Evolutionary conservation across 768 basidiomycete species (phyloP).

Genomic region (Russula brevipes): DNA sequence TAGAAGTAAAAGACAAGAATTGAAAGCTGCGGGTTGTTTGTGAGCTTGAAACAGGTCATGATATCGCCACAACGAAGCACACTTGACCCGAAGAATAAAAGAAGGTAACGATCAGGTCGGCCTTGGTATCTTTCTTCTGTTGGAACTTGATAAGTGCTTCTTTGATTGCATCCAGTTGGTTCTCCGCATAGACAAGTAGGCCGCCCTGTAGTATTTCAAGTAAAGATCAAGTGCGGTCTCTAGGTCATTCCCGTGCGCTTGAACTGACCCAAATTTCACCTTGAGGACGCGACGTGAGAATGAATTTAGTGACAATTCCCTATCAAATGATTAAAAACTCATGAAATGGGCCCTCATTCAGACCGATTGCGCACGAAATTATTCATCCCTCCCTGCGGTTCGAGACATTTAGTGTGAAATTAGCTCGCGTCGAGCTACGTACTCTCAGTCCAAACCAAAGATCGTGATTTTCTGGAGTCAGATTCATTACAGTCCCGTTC

Average conservation of each 20-base stretch:
- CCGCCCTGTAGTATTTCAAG: not conserved
- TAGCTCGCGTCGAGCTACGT: not conserved
- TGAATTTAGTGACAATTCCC: constrained; percentile 16
- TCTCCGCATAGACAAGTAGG: not conserved
- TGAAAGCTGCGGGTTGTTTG: not conserved
- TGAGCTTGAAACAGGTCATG: not conserved
- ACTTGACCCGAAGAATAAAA: not conserved
- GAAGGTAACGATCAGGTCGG: not conserved
- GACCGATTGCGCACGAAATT: constrained; percentile 5
- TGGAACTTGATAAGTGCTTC: not conserved
- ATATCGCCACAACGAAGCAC: not conserved
- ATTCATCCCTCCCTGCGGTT: constrained; percentile 17
- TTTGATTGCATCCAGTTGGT: not conserved
- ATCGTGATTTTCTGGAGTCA: not conserved
- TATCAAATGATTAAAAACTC: not conserved
- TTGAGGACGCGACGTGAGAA: constrained; percentile 24
- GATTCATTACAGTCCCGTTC: constrained; percentile 23
- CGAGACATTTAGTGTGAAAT: not conserved
- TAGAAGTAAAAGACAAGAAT: constrained; percentile 10
- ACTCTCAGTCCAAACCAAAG: constrained; percentile 17
- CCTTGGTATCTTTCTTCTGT: constrained; percentile 9
- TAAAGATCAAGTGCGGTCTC: not conserved
- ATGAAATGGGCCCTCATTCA: not conserved
- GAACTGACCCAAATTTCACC: constrained; percentile 28
- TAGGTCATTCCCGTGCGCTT: not conserved